Percentiles rank a stretch among this genome's conserved stretches.
These are phyloP conservation scores for Zygoascus sp. DNA, from an alignment of 1,139 yeast species.

Conservation along the genomic window DNA sequence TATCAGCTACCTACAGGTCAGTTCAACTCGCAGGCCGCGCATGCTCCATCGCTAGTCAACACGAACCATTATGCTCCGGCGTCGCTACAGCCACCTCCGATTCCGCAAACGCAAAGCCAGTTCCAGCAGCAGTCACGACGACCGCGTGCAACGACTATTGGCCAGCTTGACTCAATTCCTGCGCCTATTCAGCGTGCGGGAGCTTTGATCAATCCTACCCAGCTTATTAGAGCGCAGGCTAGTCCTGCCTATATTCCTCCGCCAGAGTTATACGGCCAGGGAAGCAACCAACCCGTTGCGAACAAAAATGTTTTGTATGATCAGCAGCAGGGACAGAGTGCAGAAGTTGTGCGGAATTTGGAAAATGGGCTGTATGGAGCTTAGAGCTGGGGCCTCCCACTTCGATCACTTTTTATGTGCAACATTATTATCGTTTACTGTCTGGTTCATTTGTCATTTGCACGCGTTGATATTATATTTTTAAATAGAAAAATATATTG, in stretches of 20 bases:
- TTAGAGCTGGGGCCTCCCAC: neutral
- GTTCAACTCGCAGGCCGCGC: neutral
- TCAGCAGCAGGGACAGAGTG: conserved; percentile 17
- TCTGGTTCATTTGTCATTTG: neutral
- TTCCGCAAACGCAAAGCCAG: conserved; percentile 10
- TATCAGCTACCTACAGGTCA: neutral
- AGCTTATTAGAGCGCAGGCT: conserved; percentile 38
- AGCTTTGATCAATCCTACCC: conserved; percentile 38
- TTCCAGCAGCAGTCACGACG: conserved; percentile 24
- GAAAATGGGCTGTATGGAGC: conserved; percentile 27
- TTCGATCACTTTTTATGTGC: too few relatives aligned
- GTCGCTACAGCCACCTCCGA: conserved; percentile 11
- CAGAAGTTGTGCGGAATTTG: conserved; percentile 32
- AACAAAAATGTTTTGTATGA: neutral
- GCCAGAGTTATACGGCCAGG: conserved; percentile 31
- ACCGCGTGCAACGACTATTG: conserved; percentile 40
- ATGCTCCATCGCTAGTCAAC: neutral
- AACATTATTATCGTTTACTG: neutral
- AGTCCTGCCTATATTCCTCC: conserved; percentile 42
- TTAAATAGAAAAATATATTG: neutral
- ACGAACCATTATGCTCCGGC: conserved; percentile 3
- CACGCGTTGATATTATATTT: neutral
- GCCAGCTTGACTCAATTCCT: conserved; percentile 39
- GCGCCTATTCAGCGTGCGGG: conserved; percentile 42
- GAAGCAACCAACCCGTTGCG: conserved; percentile 7